These are phyloP conservation scores for Amborella trichopoda DNA, from an alignment of 164 flowering plant genomes.

Conservation along the genomic window DNA sequence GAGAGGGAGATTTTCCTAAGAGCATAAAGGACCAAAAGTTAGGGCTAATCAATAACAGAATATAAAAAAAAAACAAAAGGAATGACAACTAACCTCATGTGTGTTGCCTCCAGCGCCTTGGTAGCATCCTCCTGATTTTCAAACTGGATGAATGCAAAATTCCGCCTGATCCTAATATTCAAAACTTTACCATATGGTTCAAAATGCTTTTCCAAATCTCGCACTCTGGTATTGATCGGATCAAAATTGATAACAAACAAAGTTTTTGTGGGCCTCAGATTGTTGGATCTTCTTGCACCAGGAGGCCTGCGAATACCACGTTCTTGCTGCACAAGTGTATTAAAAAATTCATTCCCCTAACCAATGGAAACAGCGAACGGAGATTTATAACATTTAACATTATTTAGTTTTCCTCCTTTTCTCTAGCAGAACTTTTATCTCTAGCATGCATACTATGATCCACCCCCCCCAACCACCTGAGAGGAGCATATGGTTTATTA, in stretches of 20 bases:
- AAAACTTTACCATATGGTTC: conserved; percentile 85
- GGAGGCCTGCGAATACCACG: conserved; percentile 62
- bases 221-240: conserved; percentile 59
- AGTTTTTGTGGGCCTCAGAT: conserved; percentile 70
- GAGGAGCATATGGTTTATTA: too few species aligned
- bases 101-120: conserved; percentile 43
- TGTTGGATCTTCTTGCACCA: conserved; percentile 46
- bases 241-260: conserved; percentile 94
- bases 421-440: too few species aligned
- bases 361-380: too few species aligned
- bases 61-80: not conserved
- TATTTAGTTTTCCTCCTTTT: too few species aligned
- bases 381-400: too few species aligned
- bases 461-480: too few species aligned
- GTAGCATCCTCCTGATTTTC: conserved; percentile 92
- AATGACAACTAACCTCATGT: conserved; percentile 30
- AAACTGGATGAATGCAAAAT: conserved; percentile 89
- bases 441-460: too few species aligned
- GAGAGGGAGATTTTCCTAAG: too few species aligned
- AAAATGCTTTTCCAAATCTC: conserved; percentile 91
- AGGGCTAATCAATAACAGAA: not conserved
- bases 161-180: conserved; percentile 81
- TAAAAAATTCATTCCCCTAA: too few species aligned
- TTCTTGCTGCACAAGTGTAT: conserved; percentile 80
- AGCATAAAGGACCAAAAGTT: too few species aligned